These are phyloP conservation scores for Coccomyxa sp. DNA, from an alignment of 139 green algal species.

Conservation along the genomic window DNA sequence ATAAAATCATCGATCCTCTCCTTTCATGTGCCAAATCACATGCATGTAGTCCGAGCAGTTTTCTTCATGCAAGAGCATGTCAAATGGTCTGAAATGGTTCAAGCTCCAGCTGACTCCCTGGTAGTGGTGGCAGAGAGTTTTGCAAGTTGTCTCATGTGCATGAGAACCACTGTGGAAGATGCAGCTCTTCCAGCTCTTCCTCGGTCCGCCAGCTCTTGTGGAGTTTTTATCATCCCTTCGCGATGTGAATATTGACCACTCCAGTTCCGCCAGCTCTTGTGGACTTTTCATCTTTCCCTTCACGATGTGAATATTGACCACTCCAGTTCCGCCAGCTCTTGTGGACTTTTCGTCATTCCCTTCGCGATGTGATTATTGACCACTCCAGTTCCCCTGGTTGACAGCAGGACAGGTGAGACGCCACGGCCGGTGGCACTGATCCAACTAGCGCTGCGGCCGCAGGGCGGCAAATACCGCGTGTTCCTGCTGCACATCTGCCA, in stretches of 20 bases:
- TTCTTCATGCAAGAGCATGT: neutral
- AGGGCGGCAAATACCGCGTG: neutral
- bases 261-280: too few relatives aligned
- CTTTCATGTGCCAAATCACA: slow-evolving; percentile 35
- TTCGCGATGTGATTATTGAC: neutral
- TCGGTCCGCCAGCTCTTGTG: too few relatives aligned
- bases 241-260: neutral
- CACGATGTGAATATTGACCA: neutral
- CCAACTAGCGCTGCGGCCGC: neutral
- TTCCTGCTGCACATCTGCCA: slow-evolving; percentile 36
- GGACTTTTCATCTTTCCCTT: too few relatives aligned
- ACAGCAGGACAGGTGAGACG: neutral
- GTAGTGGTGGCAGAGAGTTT: neutral
- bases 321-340: too few relatives aligned
- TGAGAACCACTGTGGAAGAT: neutral
- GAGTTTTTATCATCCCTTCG: too few relatives aligned
- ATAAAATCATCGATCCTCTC: slow-evolving; percentile 2
- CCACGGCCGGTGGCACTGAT: neutral
- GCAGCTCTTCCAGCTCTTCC: too few relatives aligned
- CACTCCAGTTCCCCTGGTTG: neutral
- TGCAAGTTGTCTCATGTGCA: neutral
- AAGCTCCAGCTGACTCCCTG: neutral
- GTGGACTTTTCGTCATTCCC: too few relatives aligned
- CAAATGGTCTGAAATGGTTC: neutral
- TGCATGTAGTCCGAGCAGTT: neutral